Evolutionary conservation across 2,329 filamentous ascomycete species (phyloP).

Genomic region (Alternaria infectoria): DNA sequence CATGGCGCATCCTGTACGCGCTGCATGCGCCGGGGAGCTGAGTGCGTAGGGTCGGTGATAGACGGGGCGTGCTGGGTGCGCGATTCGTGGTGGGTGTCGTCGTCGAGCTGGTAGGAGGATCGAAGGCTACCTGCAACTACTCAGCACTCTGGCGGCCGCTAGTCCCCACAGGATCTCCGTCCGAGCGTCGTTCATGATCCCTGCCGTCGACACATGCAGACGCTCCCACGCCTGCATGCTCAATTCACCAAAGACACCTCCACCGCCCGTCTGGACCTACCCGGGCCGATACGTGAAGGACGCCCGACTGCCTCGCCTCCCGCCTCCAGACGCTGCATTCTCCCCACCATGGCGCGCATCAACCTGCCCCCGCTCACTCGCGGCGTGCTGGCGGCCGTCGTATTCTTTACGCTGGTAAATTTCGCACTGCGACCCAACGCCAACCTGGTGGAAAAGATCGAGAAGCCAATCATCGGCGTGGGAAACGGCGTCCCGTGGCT

Average conservation of each 20-base stretch:
- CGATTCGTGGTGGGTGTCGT: background rate
- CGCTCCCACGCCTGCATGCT: background rate
- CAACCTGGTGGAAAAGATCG: conserved; percentile 54
- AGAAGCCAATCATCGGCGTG: conserved; percentile 52
- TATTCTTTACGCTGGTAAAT: conserved; percentile 82
- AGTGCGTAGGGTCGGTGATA: background rate
- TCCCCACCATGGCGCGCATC: conserved; percentile 72
- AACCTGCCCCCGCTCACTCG: conserved; percentile 94
- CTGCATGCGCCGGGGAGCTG: conserved; percentile 9
- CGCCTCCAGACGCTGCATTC: background rate
- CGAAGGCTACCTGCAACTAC: conserved; percentile 5
- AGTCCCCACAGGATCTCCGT: conserved; percentile 9
- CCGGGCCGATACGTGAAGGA: background rate
- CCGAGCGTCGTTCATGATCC: conserved; percentile 8
- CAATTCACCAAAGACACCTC: background rate
- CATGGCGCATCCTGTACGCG: conserved; percentile 49
- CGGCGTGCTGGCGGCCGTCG: conserved; percentile 74
- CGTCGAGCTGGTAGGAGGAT: background rate
- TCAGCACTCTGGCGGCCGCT: background rate
- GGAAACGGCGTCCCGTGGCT: conserved; percentile 81
- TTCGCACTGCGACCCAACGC: conserved; percentile 68
- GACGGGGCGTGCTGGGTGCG: background rate
- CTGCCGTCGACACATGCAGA: background rate
- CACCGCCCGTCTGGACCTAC: background rate
- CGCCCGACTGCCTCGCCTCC: background rate